Evolutionary conservation across 352 stramenopile species (phyloP), one percentile per base, ranked within the genome.

Genomic region (Pythium pyrilobum): DNA sequence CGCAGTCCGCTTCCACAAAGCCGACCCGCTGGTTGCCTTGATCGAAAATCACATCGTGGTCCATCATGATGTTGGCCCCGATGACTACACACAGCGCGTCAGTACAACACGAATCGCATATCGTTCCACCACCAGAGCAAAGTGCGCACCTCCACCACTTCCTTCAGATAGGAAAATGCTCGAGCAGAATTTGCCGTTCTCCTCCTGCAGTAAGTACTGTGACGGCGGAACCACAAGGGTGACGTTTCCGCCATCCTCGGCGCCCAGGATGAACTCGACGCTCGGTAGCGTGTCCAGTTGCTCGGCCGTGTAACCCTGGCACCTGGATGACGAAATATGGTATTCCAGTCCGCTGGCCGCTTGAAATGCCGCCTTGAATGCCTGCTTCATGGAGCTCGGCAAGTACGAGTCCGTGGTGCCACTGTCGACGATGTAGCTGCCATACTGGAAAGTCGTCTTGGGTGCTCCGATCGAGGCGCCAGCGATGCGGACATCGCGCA

Each of bases 321-420:
- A 89, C 4, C 33, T 48, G 6, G 61, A 58, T 1, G 72, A 67
- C 7, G 68, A 73, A 2, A 66, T 53, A 33, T 79, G 55, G 36
- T 88, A 88, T n/a, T 72, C 69, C 7, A 77, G 48, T 0, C 78
- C 76, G 0, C 68, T 60, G 13, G 71, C 56, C 43, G 72, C 62
- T 36, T 86, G 67, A 51, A 93, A 93, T 4, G 63, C 46, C 12
- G 70, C 41, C 29, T 75, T 53, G 60, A 94, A 92, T 37, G 79
- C 56, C 4, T 52, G 62, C 29, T 75, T 75, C 52, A 89, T 51
- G 4, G 56, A 64, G 28, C 52, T 72, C 5, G 81, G 78, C 13
- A 95, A 57, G 63, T 89, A 92, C 44, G 84, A 92, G 56, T 91
- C 81, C 2, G 84, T 92, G 11, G 84, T 92, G 40, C 84, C 84